A percentile compares a stretch with the other conserved stretches of the same genome.
phyloP scores from a whole-genome alignment of 352 stramenopile species.

The Pythium brachiatum region DNA sequence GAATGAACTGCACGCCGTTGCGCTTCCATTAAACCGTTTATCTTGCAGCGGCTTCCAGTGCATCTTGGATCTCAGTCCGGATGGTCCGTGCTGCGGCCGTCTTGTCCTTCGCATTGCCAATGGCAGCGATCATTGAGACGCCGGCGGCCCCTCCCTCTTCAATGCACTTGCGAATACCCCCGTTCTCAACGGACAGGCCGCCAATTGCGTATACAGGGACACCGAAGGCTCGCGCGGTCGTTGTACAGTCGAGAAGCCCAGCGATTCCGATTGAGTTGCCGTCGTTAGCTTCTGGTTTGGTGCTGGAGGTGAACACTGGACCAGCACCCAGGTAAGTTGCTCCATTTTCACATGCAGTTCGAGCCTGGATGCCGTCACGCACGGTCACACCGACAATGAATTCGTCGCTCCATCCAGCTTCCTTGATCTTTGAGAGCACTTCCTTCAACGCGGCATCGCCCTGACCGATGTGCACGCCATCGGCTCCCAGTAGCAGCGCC shows the following conservation, averaged over 20 bases:
- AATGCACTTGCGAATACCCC: slow-evolving; percentile 41
- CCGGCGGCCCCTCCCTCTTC: slow-evolving; percentile 34
- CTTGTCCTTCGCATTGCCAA: slow-evolving; percentile 35
- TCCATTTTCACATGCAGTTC: slow-evolving; percentile 36
- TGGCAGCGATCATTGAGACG: slow-evolving; percentile 52
- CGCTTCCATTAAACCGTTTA: not conserved
- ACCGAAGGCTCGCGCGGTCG: slow-evolving; percentile 23
- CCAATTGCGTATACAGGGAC: slow-evolving; percentile 58
- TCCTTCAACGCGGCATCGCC: slow-evolving; percentile 32
- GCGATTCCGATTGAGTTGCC: slow-evolving; percentile 42
- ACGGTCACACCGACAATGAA: slow-evolving; percentile 58
- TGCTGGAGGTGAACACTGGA: slow-evolving; percentile 49
- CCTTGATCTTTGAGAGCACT: slow-evolving; percentile 7
- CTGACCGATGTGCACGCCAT: slow-evolving; percentile 59
- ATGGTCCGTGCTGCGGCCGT: slow-evolving; percentile 28
- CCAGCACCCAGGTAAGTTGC: slow-evolving; percentile 52
- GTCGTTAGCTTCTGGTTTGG: slow-evolving; percentile 55
- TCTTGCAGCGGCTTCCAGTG: slow-evolving; percentile 4
- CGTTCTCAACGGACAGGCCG: slow-evolving; percentile 35
- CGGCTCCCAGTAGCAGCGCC: slow-evolving; percentile 41
- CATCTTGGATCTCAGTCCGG: slow-evolving; percentile 20
- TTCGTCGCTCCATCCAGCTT: slow-evolving; percentile 12
- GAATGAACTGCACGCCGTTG: not conserved
- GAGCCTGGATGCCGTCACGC: slow-evolving; percentile 40
- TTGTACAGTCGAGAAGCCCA: slow-evolving; percentile 31